Evolutionary conservation across 768 basidiomycete genomes (phyloP).

Genomic region (Tulasnella sp.): DNA sequence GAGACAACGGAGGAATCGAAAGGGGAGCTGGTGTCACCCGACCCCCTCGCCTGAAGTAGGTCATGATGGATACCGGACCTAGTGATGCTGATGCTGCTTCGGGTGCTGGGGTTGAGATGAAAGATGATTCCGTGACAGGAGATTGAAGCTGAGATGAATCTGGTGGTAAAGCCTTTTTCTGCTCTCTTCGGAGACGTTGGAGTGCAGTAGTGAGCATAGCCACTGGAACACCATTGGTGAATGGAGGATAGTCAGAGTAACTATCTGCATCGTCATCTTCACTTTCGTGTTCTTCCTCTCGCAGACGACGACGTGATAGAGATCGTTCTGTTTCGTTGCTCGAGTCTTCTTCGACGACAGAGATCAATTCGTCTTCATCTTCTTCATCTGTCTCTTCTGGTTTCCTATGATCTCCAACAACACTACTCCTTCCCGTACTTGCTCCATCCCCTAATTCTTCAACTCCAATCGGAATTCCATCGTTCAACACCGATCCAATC

Average conservation of each 20-base stretch:
- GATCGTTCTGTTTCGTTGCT: slow-evolving; percentile 11
- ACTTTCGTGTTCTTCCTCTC: not conserved
- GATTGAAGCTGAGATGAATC: slow-evolving; percentile 7
- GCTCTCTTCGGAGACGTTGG: slow-evolving; percentile 4
- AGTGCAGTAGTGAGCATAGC: slow-evolving; percentile 9
- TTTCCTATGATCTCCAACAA: not conserved
- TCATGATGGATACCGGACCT: slow-evolving; percentile 3
- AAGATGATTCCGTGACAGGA: too few species aligned
- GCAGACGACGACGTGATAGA: not conserved
- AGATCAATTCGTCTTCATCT: slow-evolving; percentile 16
- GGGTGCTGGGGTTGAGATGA: too few species aligned
- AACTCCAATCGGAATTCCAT: slow-evolving; percentile 10
- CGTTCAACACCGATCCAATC: slow-evolving; percentile 13
- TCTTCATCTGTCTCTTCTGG: slow-evolving; percentile 3
- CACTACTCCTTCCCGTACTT: not conserved
- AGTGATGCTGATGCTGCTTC: not conserved
- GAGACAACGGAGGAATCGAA: not conserved
- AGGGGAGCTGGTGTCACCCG: not conserved
- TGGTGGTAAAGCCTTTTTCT: not conserved
- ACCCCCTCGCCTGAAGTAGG: not conserved
- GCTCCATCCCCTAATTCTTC: slow-evolving; percentile 8
- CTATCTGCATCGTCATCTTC: slow-evolving; percentile 7
- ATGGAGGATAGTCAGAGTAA: slow-evolving; percentile 8
- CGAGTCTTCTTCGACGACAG: slow-evolving; percentile 14
- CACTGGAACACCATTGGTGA: slow-evolving; percentile 3